Evolutionary conservation across 116 monocot genomes (phyloP).

Genomic region (Trichopus zeylanicus): DNA sequence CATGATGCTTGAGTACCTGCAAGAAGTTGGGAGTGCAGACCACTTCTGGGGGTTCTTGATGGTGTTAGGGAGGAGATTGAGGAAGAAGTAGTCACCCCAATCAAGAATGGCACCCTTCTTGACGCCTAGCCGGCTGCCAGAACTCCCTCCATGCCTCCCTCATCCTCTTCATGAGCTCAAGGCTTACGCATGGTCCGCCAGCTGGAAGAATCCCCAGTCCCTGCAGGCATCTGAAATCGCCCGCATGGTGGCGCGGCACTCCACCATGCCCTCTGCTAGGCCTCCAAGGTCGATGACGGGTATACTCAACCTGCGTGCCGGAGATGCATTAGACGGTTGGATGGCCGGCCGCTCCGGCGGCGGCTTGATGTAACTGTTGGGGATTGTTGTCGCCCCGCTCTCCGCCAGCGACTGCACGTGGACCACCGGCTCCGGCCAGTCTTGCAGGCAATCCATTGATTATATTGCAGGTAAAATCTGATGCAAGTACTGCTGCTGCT

Average conservation of each 20-base stretch:
- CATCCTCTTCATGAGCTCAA: neutral
- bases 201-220: conserved; percentile 11
- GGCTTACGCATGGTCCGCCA: conserved; percentile 8
- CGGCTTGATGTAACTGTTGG: conserved; percentile 36
- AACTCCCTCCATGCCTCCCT: neutral
- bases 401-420: conserved; percentile 27
- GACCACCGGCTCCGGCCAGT: conserved; percentile 34
- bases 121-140: conserved; percentile 4
- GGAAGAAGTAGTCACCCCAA: conserved; percentile 12
- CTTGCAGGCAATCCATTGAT: conserved; percentile 2
- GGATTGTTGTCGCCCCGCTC: conserved; percentile 12
- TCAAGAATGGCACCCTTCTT: conserved; percentile 5
- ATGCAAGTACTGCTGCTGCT: too few relatives aligned
- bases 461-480: neutral
- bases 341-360: conserved; percentile 13
- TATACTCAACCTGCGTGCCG: too few relatives aligned
- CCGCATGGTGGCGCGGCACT: conserved; percentile 5
- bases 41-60: conserved; percentile 3
- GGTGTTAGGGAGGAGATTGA: neutral
- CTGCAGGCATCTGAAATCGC: conserved; percentile 10
- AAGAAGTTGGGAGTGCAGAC: conserved; percentile 3
- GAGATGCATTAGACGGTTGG: neutral
- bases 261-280: neutral
- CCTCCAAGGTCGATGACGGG: conserved; percentile 7
- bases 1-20: neutral